Base-by-base conservation (phyloP, 345 rosid species). In the Lenwebbia sp. region DNA sequence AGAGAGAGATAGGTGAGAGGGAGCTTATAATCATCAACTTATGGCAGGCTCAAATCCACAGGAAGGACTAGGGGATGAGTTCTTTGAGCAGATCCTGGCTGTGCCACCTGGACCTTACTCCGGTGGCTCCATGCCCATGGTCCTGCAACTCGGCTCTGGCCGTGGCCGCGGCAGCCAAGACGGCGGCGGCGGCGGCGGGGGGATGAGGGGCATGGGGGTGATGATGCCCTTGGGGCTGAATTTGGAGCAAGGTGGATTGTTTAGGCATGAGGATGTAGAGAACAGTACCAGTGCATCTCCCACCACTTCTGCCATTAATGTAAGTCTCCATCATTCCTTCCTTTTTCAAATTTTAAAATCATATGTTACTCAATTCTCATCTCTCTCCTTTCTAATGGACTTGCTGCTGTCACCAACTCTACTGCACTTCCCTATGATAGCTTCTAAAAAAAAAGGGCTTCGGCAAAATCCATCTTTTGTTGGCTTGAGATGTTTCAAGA, bases 51-150 rank as follows among this genome's bases (percentile, higher is more conserved):
- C 81, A 51, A 89, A 89, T 88, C 90, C 89, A 40, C 92, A 88
- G 33, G 92, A 90, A 82, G 93, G 93, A 10, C 70, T 94, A 15
- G 95, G 94, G 56, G 95, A 94, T 86, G 97, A 94, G 82, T 94
- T 94, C 89, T 88, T 94, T 83, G 97, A 94, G 90, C 95, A 94
- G 94, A 92, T 94, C 89, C 85, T 94, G 88, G 89, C 92, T 2
- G 94, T 89, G 76, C 93, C 94, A 14, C 87, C 90, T 5, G 88
- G 88, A 10, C 91, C 91, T 10, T 93, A 92, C 50, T 91, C 92
- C 2, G 88, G 90, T 15, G 92, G 88, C 26, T 88, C 91, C 70
- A 53, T 90, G 84, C 91, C 95, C 83, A 92, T 94, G 96, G 91
- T 88, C 89, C 83, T 94, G 54, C 95, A 92, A 85, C 84, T 93